These are phyloP conservation scores for Crithidia bombi DNA, from an alignment of 208 protist species.

Conservation along the genomic window DNA sequence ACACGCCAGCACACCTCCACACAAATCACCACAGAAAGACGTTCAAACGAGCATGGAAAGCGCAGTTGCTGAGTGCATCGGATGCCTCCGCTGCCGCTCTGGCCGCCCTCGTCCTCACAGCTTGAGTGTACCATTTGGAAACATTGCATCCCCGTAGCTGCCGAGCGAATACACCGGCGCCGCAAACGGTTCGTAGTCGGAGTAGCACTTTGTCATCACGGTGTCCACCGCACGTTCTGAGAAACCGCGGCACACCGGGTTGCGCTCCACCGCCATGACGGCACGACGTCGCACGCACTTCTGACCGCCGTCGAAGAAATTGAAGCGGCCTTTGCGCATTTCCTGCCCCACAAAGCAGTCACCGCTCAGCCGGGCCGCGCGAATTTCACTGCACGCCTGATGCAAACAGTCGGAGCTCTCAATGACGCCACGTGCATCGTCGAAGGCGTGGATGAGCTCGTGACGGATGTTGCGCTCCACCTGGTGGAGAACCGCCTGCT, in stretches of 20 bases:
- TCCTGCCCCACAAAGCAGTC: constrained; percentile 89
- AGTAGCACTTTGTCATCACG: constrained; percentile 82
- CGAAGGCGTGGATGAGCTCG: constrained; percentile 95
- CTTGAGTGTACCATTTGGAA: constrained; percentile 42
- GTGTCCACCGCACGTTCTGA: constrained; percentile 82
- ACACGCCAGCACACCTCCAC: neutral
- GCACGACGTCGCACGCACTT: constrained; percentile 91
- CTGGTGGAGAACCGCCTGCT: constrained; percentile 40
- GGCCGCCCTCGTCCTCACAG: neutral
- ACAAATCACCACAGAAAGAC: neutral
- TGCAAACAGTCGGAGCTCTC: constrained; percentile 90
- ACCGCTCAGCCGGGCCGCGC: constrained; percentile 93
- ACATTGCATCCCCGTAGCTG: constrained; percentile 73
- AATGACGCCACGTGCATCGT: constrained; percentile 90
- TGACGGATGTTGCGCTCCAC: constrained; percentile 89
- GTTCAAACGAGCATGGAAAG: neutral
- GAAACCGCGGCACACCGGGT: constrained; percentile 86
- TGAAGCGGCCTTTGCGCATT: constrained; percentile 67
- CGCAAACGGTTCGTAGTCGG: constrained; percentile 89
- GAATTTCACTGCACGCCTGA: constrained; percentile 95
- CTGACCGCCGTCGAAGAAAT: constrained; percentile 65
- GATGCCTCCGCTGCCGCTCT: too few species aligned
- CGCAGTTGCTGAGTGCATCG: too few species aligned
- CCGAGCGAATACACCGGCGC: constrained; percentile 83
- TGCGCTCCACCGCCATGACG: constrained; percentile 82